Percentiles rank a stretch among this genome's conserved stretches.
These are phyloP conservation scores for Linum usitatissimum DNA, from an alignment of 345 rosid species.

Conservation along the genomic window DNA sequence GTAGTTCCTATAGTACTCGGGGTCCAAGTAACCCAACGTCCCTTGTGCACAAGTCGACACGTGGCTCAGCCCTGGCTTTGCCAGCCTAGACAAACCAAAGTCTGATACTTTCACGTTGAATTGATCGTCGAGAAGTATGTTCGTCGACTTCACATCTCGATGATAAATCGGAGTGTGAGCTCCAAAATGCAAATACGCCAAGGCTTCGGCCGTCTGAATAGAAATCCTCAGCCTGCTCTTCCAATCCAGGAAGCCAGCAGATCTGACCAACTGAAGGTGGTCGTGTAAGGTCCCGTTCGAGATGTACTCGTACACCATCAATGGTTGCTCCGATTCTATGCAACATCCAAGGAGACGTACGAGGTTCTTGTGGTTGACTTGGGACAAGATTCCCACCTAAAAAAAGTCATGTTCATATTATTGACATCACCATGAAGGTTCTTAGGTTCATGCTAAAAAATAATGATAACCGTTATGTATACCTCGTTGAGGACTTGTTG, in stretches of 20 bases:
- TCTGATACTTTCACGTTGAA: constrained; percentile 44
- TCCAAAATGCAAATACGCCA: constrained; percentile 47
- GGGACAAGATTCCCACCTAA: constrained; percentile 38
- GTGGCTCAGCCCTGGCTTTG: constrained; percentile 46
- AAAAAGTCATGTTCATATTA: too few relatives aligned
- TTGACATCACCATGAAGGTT: too few relatives aligned
- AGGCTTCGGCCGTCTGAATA: constrained; percentile 46
- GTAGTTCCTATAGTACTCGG: constrained; percentile 49
- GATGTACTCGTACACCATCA: constrained; percentile 52
- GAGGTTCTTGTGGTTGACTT: constrained; percentile 56
- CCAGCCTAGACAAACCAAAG: constrained; percentile 53
- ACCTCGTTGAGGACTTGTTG: constrained; percentile 58
- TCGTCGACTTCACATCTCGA: constrained; percentile 53
- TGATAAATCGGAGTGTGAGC: constrained; percentile 48
- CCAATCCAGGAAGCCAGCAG: constrained; percentile 33
- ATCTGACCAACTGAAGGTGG: constrained; percentile 32
- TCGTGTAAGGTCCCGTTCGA: constrained; percentile 49
- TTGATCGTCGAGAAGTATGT: constrained; percentile 39
- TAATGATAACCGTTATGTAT: too few relatives aligned
- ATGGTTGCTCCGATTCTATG: constrained; percentile 41
- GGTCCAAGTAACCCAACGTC: constrained; percentile 55
- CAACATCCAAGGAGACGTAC: constrained; percentile 54
- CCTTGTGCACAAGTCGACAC: constrained; percentile 64
- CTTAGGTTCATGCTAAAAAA: too few relatives aligned
- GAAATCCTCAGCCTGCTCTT: constrained; percentile 40